Evolutionary conservation across 768 basidiomycete species (phyloP).

Genomic region (Mrakia frigida): DNA sequence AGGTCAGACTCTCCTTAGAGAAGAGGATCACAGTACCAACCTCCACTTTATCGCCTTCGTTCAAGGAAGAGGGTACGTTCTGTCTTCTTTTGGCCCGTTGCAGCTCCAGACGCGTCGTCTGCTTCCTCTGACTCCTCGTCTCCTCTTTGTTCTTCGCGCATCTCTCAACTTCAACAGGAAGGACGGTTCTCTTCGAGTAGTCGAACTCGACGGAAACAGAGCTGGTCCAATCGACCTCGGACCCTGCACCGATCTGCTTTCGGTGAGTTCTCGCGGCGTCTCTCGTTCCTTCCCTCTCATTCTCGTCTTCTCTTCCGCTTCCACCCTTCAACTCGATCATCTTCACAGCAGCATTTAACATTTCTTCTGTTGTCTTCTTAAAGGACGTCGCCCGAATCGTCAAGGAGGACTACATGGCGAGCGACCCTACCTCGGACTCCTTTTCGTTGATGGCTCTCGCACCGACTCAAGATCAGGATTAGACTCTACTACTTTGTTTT

Average conservation of each 20-base stretch:
- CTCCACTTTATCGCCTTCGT: slow-evolving; percentile 88
- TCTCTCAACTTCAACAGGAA: neutral
- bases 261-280: slow-evolving; percentile 35
- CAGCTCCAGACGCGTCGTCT: neutral
- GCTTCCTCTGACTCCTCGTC: neutral
- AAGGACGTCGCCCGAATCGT: slow-evolving; percentile 67
- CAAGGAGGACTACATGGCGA: slow-evolving; percentile 55
- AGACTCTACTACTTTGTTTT: too few species aligned
- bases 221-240: slow-evolving; percentile 67
- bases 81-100: neutral
- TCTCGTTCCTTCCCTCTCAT: neutral
- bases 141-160: neutral
- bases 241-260: slow-evolving; percentile 36
- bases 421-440: slow-evolving; percentile 52
- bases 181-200: slow-evolving; percentile 48
- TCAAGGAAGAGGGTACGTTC: slow-evolving; percentile 51
- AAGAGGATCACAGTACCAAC: slow-evolving; percentile 59
- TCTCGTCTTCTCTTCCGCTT: neutral
- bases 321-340: too few species aligned
- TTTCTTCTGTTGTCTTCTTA: neutral
- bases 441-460: slow-evolving; percentile 67
- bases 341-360: too few species aligned
- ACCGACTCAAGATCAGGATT: slow-evolving; percentile 38
- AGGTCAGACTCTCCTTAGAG: slow-evolving; percentile 63
- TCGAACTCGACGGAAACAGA: slow-evolving; percentile 80